Conservation (phyloP, 2,329 filamentous ascomycete species). For the Pyrenophora tritici-repentis region DNA sequence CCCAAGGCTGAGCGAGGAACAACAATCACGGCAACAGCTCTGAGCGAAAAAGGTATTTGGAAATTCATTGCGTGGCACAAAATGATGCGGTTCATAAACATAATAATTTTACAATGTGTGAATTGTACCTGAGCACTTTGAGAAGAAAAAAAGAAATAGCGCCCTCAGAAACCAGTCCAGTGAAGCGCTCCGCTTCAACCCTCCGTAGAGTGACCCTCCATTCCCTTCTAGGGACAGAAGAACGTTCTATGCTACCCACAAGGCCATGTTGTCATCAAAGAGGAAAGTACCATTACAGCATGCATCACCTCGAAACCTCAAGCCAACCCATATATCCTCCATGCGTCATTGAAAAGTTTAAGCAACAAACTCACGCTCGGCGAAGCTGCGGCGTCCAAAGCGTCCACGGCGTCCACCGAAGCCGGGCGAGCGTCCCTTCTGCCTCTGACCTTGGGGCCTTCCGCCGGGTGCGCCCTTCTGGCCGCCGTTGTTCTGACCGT, state of each 20-base stretch:
- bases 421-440: slow-evolving; percentile 18
- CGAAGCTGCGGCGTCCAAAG: slow-evolving; percentile 32
- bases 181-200: slow-evolving; percentile 41
- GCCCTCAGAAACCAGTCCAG: slow-evolving; percentile 40
- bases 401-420: slow-evolving; percentile 20
- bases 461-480: neutral
- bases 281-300: slow-evolving; percentile 37
- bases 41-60: too few relatives aligned
- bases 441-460: neutral
- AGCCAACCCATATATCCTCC: slow-evolving; percentile 4
- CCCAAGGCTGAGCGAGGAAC: neutral
- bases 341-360: slow-evolving; percentile 16
- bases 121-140: slow-evolving; percentile 23
- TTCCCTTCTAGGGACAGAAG: slow-evolving; percentile 32
- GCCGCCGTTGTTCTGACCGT: neutral
- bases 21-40: neutral
- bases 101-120: slow-evolving; percentile 44
- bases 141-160: slow-evolving; percentile 26
- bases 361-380: slow-evolving; percentile 40
- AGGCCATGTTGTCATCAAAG: slow-evolving; percentile 23
- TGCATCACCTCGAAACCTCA: slow-evolving; percentile 12
- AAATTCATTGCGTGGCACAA: neutral
- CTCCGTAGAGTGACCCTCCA: slow-evolving; percentile 37
- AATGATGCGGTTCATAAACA: neutral
- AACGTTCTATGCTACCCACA: slow-evolving; percentile 33